A percentile compares a stretch with the other conserved stretches of the same genome.
Conservation (phyloP, 1,284 basidiomycete genomes). For the Porogramme epimiltina region DNA sequence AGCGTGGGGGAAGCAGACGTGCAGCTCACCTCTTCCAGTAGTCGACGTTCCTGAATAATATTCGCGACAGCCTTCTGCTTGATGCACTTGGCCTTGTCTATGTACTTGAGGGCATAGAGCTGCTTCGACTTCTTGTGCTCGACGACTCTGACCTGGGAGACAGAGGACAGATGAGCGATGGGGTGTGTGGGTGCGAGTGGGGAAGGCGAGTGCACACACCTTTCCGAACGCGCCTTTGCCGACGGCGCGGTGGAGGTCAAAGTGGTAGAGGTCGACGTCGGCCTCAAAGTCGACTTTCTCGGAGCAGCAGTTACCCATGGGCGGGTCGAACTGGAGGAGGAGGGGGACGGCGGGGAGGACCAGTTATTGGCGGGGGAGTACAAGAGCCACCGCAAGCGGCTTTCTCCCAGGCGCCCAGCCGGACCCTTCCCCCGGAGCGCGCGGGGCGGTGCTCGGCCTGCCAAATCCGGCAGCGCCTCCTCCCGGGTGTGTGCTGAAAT, state of each 20-base stretch:
- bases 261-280: constrained; percentile 95
- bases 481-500: background rate
- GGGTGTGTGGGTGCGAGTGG: background rate
- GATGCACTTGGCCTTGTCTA: constrained; percentile 92
- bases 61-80: constrained; percentile 93
- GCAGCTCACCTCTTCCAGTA: constrained; percentile 78
- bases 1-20: constrained; percentile 9
- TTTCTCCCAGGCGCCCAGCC: constrained; percentile 6
- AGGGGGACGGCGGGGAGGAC: constrained; percentile 11
- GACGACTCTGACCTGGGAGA: constrained; percentile 78
- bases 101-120: constrained; percentile 96
- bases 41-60: constrained; percentile 89
- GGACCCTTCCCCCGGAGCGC: background rate
- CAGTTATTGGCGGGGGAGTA: constrained; percentile 23
- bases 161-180: background rate
- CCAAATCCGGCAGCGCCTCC: constrained; percentile 4
- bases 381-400: constrained; percentile 25
- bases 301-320: constrained; percentile 35
- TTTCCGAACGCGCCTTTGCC: constrained; percentile 99
- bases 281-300: constrained; percentile 88
- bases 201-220: constrained; percentile 44
- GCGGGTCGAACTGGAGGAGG: constrained; percentile 10
- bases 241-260: constrained; percentile 90
- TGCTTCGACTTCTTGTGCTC: constrained; percentile 94
- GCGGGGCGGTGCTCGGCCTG: constrained; percentile 10